These are phyloP conservation scores for Agaricales sp. DNA, from an alignment of 1,284 basidiomycete species.

Conservation along the genomic window DNA sequence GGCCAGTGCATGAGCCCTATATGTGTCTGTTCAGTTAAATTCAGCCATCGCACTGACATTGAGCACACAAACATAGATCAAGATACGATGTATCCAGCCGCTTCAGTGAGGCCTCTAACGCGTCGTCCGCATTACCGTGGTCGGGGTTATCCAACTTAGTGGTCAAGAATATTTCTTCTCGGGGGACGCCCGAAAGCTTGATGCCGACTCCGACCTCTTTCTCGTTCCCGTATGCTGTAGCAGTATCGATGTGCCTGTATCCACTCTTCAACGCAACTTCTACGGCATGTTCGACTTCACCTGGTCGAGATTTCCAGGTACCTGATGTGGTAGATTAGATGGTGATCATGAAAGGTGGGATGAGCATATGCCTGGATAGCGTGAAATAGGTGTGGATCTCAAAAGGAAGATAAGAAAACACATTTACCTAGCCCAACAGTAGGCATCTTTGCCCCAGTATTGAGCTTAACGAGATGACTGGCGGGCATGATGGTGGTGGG, in stretches of 20 bases:
- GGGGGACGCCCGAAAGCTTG: conserved; percentile 58
- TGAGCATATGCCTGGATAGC: neutral
- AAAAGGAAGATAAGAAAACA: neutral
- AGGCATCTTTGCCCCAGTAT: conserved; percentile 68
- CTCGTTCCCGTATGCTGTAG: conserved; percentile 31
- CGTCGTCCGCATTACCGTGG: conserved; percentile 52
- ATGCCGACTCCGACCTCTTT: neutral
- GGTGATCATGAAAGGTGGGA: no score
- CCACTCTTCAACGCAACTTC: conserved; percentile 63
- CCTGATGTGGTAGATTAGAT: conserved; percentile 23
- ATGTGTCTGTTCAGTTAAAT: no score
- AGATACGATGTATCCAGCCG: conserved; percentile 68
- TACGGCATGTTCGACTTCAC: conserved; percentile 71
- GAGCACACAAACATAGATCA: conserved; percentile 47
- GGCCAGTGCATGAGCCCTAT: neutral
- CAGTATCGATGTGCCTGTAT: conserved; percentile 76
- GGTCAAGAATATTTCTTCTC: conserved; percentile 79
- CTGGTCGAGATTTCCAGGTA: conserved; percentile 71
- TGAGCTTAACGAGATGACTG: conserved; percentile 45
- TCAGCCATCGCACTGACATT: neutral
- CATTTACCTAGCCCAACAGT: conserved; percentile 60
- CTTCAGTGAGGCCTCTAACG: conserved; percentile 66
- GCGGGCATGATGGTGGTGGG: conserved; percentile 30
- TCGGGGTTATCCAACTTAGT: conserved; percentile 73
- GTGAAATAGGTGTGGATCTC: no score